Percentiles rank a stretch among this genome's conserved stretches.
Evolutionary conservation across 2,329 filamentous ascomycete species (phyloP).

Genomic region (Sporothrix schenckii): DNA sequence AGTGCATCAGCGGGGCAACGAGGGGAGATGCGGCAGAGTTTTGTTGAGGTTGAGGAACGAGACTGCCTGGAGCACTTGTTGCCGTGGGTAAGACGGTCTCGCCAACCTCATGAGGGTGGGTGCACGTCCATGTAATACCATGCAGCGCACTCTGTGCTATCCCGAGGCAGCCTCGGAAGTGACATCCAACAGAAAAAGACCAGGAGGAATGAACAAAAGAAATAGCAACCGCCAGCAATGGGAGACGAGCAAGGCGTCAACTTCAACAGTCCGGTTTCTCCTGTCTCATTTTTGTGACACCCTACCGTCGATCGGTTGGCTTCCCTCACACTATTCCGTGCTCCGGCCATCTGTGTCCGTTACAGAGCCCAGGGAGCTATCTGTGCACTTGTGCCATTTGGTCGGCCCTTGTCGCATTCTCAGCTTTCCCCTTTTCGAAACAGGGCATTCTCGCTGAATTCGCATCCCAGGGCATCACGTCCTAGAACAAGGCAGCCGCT

Average conservation of each 20-base stretch:
- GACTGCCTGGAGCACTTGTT: background rate
- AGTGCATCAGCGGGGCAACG: conserved; percentile 14
- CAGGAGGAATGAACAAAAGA: background rate
- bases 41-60: conserved; percentile 25
- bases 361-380: background rate
- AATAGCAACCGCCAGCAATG: background rate
- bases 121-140: background rate
- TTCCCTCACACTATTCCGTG: background rate
- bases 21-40: background rate
- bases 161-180: background rate
- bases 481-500: conserved; percentile 11
- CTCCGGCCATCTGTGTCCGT: conserved; percentile 19
- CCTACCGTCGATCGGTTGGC: conserved; percentile 27
- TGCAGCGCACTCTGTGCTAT: conserved; percentile 1
- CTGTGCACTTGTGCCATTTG: conserved; percentile 18
- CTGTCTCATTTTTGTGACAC: conserved; percentile 28
- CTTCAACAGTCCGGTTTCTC: conserved; percentile 4
- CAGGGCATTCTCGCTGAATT: conserved; percentile 28
- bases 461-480: conserved; percentile 15
- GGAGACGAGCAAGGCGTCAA: background rate
- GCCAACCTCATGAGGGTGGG: too few relatives aligned
- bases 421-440: conserved; percentile 18
- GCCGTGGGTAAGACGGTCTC: background rate
- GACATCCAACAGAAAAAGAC: background rate
- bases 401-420: background rate